phyloP scores from a whole-genome alignment of 108 stramenopile genomes.

The Aureococcus anophagefferens region DNA sequence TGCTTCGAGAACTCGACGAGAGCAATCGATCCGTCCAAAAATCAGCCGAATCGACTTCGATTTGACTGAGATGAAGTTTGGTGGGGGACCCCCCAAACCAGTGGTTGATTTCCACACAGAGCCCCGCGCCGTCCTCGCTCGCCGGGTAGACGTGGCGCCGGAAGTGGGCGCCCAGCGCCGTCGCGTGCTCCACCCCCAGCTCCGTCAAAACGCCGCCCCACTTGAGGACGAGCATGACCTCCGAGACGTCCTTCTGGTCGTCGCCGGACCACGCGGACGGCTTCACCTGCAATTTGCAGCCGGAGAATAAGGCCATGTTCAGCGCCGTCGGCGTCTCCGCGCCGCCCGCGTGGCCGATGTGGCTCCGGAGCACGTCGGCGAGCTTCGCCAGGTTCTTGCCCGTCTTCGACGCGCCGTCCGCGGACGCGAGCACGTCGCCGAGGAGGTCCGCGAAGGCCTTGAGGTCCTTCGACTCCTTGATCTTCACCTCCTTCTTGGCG shows the following conservation, averaged over 20 bases:
- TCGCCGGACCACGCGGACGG: neutral
- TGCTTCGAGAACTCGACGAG: too few species aligned
- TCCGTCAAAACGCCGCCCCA: slow-evolving; percentile 97
- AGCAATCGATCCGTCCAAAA: too few species aligned
- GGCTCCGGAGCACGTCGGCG: neutral
- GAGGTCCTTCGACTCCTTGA: slow-evolving; percentile 78
- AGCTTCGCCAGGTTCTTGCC: neutral
- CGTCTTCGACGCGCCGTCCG: slow-evolving; percentile 4
- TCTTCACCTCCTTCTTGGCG: slow-evolving; percentile 77
- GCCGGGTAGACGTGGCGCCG: slow-evolving; percentile 82
- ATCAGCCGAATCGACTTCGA: too few species aligned
- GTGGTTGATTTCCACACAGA: too few species aligned
- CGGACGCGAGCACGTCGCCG: slow-evolving; percentile 48
- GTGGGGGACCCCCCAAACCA: too few species aligned
- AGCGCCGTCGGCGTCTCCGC: neutral
- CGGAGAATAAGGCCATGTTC: neutral
- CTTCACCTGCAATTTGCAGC: neutral
- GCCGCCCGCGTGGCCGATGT: neutral
- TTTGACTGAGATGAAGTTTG: too few species aligned
- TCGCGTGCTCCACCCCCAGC: slow-evolving; percentile 81
- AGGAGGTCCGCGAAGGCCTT: slow-evolving; percentile 71
- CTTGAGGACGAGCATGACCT: slow-evolving; percentile 87
- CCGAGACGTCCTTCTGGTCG: slow-evolving; percentile 9
- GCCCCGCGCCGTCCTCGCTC: slow-evolving; percentile 35
- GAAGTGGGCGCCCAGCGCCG: slow-evolving; percentile 74